Evolutionary conservation across 208 protist species (phyloP).

Genomic region (Crithidia sp.): DNA sequence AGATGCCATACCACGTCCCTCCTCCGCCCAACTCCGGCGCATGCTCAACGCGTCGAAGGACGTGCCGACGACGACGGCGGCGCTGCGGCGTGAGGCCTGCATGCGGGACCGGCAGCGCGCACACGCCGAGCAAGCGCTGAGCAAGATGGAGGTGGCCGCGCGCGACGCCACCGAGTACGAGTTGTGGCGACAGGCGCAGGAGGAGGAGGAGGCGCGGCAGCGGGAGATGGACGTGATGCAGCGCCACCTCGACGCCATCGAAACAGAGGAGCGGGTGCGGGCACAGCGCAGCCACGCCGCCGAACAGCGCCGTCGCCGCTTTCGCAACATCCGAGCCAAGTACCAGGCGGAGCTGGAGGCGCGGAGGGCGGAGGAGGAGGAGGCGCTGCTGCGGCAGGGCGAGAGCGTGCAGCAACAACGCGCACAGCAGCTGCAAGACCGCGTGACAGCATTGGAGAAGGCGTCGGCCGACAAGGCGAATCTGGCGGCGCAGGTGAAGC

Average conservation of each 20-base stretch:
- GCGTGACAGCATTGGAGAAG: constrained; percentile 37
- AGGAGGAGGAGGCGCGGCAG: constrained; percentile 32
- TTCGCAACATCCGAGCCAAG: constrained; percentile 25
- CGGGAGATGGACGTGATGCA: constrained; percentile 34
- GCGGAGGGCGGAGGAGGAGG: constrained; percentile 14
- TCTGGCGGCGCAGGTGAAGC: constrained; percentile 42
- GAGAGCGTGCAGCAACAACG: constrained; percentile 36
- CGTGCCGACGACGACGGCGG: constrained; percentile 54
- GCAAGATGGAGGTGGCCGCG: constrained; percentile 50
- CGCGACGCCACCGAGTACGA: constrained; percentile 58
- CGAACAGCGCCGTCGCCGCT: constrained; percentile 22
- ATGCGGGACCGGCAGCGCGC: constrained; percentile 45
- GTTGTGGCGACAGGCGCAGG: constrained; percentile 58
- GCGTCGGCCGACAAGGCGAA: constrained; percentile 27
- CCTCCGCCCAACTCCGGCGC: constrained; percentile 25
- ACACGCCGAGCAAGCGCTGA: constrained; percentile 41
- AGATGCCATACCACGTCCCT: constrained; percentile 7
- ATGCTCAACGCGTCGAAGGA: constrained; percentile 44
- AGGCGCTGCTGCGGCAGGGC: constrained; percentile 14
- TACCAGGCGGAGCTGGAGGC: constrained; percentile 23
- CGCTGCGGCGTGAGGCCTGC: constrained; percentile 67
- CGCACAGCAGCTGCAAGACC: constrained; percentile 32
- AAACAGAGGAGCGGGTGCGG: constrained; percentile 38
- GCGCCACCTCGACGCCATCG: constrained; percentile 45
- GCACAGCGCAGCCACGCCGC: constrained; percentile 24